These are phyloP conservation scores for Musa acuminata DNA, from an alignment of 176 grass and related monocot genomes.

Conservation along the genomic window DNA sequence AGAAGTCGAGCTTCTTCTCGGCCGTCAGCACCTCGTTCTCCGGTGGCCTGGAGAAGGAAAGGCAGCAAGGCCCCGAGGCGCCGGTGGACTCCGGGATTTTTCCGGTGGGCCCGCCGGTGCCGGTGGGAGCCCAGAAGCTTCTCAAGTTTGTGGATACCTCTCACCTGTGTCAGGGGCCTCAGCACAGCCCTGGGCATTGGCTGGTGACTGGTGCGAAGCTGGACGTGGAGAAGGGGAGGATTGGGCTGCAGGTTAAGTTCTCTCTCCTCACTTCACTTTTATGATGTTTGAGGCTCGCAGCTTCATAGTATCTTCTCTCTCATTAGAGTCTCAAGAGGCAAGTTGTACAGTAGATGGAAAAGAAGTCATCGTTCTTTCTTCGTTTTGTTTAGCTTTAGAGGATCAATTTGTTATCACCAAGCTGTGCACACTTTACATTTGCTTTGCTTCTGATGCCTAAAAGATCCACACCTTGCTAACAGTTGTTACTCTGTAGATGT, in stretches of 20 bases:
- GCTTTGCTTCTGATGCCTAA: neutral
- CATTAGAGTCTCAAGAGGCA: neutral
- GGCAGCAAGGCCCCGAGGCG: slow-evolving; percentile 5
- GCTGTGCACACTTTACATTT: neutral
- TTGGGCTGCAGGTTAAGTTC: slow-evolving; percentile 76
- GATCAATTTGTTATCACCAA: neutral
- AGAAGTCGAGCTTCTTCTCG: slow-evolving; percentile 47
- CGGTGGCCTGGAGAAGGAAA: slow-evolving; percentile 13
- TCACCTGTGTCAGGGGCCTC: slow-evolving; percentile 61
- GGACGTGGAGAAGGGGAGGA: slow-evolving; percentile 66
- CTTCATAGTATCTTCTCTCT: neutral
- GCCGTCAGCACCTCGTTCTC: slow-evolving; percentile 31
- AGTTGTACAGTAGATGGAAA: neutral
- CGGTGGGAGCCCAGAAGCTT: slow-evolving; percentile 47
- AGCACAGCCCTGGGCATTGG: slow-evolving; percentile 79
- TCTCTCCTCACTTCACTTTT: slow-evolving; percentile 52
- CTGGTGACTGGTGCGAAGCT: slow-evolving; percentile 83
- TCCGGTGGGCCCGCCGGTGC: slow-evolving; percentile 45
- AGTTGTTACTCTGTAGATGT: too few species aligned
- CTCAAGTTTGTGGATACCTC: slow-evolving; percentile 72
- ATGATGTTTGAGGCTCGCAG: neutral
- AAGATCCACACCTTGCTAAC: too few species aligned
- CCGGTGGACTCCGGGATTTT: slow-evolving; percentile 63
- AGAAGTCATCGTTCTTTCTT: neutral
- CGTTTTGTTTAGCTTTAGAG: neutral